phyloP scores from a whole-genome alignment of 768 basidiomycete genomes.

The Lactifluus volemus region DNA sequence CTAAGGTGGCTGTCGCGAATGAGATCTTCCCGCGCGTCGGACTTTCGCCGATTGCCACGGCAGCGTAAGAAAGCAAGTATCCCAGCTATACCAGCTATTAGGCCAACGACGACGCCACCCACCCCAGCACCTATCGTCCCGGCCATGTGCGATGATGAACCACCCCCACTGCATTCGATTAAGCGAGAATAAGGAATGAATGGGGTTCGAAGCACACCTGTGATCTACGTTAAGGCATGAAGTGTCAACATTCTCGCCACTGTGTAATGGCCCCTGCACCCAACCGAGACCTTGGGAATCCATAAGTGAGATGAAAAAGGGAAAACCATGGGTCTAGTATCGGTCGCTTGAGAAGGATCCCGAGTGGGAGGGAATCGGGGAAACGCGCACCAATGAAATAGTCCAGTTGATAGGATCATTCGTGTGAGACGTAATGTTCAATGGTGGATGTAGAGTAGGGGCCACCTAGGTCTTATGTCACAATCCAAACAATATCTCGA shows the following conservation, averaged over 20 bases:
- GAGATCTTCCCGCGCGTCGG: neutral
- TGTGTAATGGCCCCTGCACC: slow-evolving; percentile 52
- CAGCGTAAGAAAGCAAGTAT: neutral
- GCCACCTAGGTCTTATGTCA: slow-evolving; percentile 34
- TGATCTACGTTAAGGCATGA: slow-evolving; percentile 32
- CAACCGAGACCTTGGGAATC: slow-evolving; percentile 44
- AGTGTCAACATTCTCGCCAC: slow-evolving; percentile 35
- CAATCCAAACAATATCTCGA: neutral
- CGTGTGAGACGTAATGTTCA: slow-evolving; percentile 42
- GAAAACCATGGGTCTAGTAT: slow-evolving; percentile 39
- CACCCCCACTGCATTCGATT: neutral
- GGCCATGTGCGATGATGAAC: neutral
- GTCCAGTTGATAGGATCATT: slow-evolving; percentile 48
- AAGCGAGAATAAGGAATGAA: neutral
- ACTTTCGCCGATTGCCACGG: neutral
- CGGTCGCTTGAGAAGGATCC: slow-evolving; percentile 17
- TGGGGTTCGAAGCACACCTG: neutral
- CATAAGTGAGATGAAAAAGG: slow-evolving; percentile 48
- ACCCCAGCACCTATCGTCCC: slow-evolving; percentile 18
- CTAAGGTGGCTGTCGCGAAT: neutral
- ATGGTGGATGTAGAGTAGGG: slow-evolving; percentile 52
- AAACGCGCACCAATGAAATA: slow-evolving; percentile 29
- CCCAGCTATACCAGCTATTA: slow-evolving; percentile 20
- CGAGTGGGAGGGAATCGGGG: neutral
- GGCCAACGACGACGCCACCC: slow-evolving; percentile 23